These are phyloP conservation scores for Phytophthora sansomeana DNA, from an alignment of 352 stramenopile genomes.

Conservation along the genomic window DNA sequence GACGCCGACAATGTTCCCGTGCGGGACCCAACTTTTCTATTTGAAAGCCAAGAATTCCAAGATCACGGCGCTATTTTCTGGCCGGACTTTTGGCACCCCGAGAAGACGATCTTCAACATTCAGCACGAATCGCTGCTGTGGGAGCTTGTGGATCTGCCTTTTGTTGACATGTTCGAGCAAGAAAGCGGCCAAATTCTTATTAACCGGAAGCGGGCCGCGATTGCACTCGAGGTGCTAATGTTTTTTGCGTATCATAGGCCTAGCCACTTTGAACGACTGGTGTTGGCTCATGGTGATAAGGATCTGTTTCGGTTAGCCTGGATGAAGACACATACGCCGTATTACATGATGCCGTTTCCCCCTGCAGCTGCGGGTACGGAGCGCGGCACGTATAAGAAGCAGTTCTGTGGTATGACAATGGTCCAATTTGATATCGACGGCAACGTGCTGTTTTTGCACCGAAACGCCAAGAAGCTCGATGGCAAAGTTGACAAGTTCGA, in stretches of 20 bases:
- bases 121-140: slow-evolving; percentile 65
- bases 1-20: slow-evolving; percentile 77
- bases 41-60: slow-evolving; percentile 54
- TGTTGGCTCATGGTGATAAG: slow-evolving; percentile 80
- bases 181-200: slow-evolving; percentile 83
- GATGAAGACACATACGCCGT: slow-evolving; percentile 70
- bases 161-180: slow-evolving; percentile 84
- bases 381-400: slow-evolving; percentile 39
- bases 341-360: slow-evolving; percentile 66
- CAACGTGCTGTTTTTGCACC: slow-evolving; percentile 74
- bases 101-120: slow-evolving; percentile 79
- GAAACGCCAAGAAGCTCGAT: slow-evolving; percentile 77
- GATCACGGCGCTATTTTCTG: slow-evolving; percentile 68
- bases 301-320: slow-evolving; percentile 84
- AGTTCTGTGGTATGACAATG: slow-evolving; percentile 83
- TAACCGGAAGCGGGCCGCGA: slow-evolving; percentile 44
- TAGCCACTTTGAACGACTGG: slow-evolving; percentile 65
- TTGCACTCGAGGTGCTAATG: slow-evolving; percentile 61
- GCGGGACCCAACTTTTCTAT: slow-evolving; percentile 72
- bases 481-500: slow-evolving; percentile 55
- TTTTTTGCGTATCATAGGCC: slow-evolving; percentile 72
- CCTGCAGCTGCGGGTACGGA: slow-evolving; percentile 51
- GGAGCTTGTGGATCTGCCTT: slow-evolving; percentile 67
- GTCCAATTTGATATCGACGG: slow-evolving; percentile 66
- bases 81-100: slow-evolving; percentile 82